Evolutionary conservation across 2,329 filamentous ascomycete species (phyloP), one percentile per base, ranked within the genome.

Genomic region (Nothopassalora personata): DNA sequence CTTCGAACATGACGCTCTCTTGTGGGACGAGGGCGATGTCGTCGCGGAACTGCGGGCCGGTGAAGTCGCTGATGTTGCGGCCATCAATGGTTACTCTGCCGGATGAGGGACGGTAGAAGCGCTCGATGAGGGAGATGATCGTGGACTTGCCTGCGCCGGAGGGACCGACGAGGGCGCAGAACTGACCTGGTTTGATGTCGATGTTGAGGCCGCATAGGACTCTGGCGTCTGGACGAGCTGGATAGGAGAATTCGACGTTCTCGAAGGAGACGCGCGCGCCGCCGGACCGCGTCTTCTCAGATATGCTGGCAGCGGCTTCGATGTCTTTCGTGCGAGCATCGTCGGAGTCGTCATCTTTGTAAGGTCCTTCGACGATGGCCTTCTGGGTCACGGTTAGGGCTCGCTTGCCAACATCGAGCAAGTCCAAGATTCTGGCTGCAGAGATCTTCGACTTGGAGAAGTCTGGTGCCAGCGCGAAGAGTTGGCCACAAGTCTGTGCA

Each of bases 391-490:
- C 56, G 23, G 48, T 59, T 52, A 50, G 56, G 27, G 54, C 59
- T 56, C 59, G 63, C 54, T 58, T 66, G 45, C 72, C 70, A 2
- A 76, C 63, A 45, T 75, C 71, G 34, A 76, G 74, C 19, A 82
- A 67, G 18, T 72, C 70, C 23, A 78, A 63, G 50, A 89, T 83
- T 36, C 84, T 77, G 5, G 80, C 80, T 10, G 84, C 83, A 3
- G 88, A 85, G 1, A 79, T 77, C 31, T 81, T 81, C 0, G 88
- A 88, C 48, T 83, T 82, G 1, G 86, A 85, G n/a, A 91, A 80
- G 63, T 92, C 88, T 0, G 88, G 88, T 0, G 88, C 87, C 1
- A 91, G 81, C 27, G 84, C 84, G 70, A 91, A 91, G 72, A 91
- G 84, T 67, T 90, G 85, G 9, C 87, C 86, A 79, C 86, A 89